phyloP scores from a whole-genome alignment of 2,329 filamentous ascomycete species.

The Cladosporium phlei region DNA sequence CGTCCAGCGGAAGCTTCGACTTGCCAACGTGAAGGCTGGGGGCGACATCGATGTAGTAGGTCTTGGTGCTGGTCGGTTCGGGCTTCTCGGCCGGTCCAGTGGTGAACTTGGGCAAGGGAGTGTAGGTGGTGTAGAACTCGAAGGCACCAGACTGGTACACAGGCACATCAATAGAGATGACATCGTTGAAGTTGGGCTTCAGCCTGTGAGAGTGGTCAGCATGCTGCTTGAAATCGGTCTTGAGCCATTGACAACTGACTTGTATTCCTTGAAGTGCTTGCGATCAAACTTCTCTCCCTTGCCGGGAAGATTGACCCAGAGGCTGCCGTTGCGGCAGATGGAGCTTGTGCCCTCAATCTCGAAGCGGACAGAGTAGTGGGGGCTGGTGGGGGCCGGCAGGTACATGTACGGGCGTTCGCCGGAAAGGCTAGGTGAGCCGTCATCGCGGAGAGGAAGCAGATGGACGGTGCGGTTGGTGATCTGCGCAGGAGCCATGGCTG shows the following conservation, averaged over 20 bases:
- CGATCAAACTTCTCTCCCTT: conserved; percentile 71
- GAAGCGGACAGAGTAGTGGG: conserved; percentile 73
- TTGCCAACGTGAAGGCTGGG: conserved; percentile 73
- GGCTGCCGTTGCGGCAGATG: conserved; percentile 86
- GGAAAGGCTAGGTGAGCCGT: conserved; percentile 83
- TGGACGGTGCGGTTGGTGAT: conserved; percentile 56
- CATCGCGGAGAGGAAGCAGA: conserved; percentile 82
- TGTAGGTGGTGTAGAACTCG: conserved; percentile 90
- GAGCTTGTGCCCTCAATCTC: conserved; percentile 92
- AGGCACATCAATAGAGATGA: conserved; percentile 82
- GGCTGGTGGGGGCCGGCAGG: conserved; percentile 71
- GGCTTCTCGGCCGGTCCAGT: conserved; percentile 47
- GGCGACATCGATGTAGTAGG: conserved; percentile 91
- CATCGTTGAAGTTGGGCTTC: conserved; percentile 85
- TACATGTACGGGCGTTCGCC: conserved; percentile 77
- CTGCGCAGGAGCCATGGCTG: conserved; percentile 34
- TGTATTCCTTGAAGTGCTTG: conserved; percentile 78
- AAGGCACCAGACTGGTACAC: conserved; percentile 81
- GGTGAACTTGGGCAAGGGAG: conserved; percentile 74
- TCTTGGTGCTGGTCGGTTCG: conserved; percentile 57
- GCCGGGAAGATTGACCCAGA: conserved; percentile 94
- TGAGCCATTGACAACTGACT: conserved; percentile 54
- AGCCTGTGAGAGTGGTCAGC: conserved; percentile 53
- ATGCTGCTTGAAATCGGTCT: not conserved
- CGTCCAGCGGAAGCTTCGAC: conserved; percentile 71